These are phyloP conservation scores for Didymella sp. DNA, from an alignment of 2,329 filamentous ascomycete genomes.

Conservation along the genomic window DNA sequence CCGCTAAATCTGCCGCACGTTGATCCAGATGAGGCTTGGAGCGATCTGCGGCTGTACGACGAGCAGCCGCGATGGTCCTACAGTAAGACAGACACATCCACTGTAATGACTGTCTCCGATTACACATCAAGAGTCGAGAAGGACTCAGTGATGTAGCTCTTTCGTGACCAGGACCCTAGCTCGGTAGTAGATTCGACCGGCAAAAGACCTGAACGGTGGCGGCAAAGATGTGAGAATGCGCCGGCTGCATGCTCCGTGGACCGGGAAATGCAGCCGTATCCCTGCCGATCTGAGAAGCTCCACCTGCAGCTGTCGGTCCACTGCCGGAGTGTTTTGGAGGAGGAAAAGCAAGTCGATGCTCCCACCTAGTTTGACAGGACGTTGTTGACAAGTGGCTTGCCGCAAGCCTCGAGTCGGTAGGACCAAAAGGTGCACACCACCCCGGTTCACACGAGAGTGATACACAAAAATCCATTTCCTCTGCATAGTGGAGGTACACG, in stretches of 20 bases:
- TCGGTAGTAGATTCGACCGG: neutral
- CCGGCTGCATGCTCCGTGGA: slow-evolving; percentile 3
- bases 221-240: slow-evolving; percentile 9
- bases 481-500: slow-evolving; percentile 17
- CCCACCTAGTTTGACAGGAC: slow-evolving; percentile 4
- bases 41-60: slow-evolving; percentile 10
- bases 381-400: slow-evolving; percentile 18
- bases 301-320: slow-evolving; percentile 10
- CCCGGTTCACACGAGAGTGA: slow-evolving; percentile 4
- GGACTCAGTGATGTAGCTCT: neutral
- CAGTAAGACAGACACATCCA: slow-evolving; percentile 7
- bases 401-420: slow-evolving; percentile 10
- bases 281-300: slow-evolving; percentile 10
- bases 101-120: slow-evolving; percentile 1
- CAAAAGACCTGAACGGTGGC: neutral
- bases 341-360: slow-evolving; percentile 7
- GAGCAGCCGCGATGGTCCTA: slow-evolving; percentile 3
- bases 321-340: slow-evolving; percentile 2
- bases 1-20: neutral
- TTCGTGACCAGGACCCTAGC: neutral
- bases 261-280: slow-evolving; percentile 1
- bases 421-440: slow-evolving; percentile 14
- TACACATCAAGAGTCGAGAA: neutral
- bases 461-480: slow-evolving; percentile 14
- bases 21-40: slow-evolving; percentile 11